phyloP scores from a whole-genome alignment of 345 rosid genomes.

The Acer yangbiense region DNA sequence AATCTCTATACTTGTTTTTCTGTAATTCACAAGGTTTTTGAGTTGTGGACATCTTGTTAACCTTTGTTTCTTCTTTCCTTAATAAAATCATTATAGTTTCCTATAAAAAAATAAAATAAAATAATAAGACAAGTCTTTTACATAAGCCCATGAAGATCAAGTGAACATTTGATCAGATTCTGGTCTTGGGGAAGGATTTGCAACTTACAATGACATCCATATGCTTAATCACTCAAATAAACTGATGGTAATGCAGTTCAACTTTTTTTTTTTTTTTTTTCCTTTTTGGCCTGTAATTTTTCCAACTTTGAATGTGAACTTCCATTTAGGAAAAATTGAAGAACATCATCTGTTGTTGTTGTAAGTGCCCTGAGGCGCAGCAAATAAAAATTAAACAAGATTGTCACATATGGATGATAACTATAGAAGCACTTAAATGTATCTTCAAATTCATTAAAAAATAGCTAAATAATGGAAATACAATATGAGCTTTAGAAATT shows the following conservation, averaged over 20 bases:
- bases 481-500: background rate
- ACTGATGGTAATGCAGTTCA: background rate
- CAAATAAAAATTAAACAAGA: background rate
- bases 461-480: background rate
- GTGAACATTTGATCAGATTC: background rate
- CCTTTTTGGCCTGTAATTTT: background rate
- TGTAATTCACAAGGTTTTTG: too few relatives aligned
- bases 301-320: background rate
- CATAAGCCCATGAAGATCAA: background rate
- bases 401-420: background rate
- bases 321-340: background rate
- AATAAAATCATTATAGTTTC: too few relatives aligned
- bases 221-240: background rate
- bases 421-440: background rate
- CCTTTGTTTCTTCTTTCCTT: too few relatives aligned
- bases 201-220: background rate
- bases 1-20: too few relatives aligned
- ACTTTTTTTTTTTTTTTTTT: background rate
- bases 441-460: background rate
- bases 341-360: background rate
- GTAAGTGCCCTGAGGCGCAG: background rate
- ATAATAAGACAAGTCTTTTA: background rate
- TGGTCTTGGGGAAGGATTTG: slow-evolving; percentile 1
- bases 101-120: too few relatives aligned
- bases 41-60: too few relatives aligned